A percentile compares a stretch with the other conserved stretches of the same genome.
Evolutionary conservation across 2,329 filamentous ascomycete species (phyloP).

Genomic region (Helminthosporium solani): DNA sequence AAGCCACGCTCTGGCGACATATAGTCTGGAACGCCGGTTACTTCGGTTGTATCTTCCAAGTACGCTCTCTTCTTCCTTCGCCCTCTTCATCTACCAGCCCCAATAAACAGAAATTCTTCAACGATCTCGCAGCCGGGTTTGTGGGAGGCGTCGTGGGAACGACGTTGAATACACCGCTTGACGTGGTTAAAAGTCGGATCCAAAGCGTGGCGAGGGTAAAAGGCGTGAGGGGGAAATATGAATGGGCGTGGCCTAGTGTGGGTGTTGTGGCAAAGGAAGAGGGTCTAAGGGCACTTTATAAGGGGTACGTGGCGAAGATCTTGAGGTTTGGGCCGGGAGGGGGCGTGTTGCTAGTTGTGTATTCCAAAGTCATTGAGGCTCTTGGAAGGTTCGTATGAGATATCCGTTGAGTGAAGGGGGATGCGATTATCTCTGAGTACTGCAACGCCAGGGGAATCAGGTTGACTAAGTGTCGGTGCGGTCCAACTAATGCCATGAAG

Average conservation of each 20-base stretch:
- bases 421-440: too few species aligned
- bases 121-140: conserved; percentile 32
- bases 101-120: conserved; percentile 24
- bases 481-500: too few species aligned
- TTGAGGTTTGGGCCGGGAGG: conserved; percentile 33
- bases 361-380: conserved; percentile 28
- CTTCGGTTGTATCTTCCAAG: conserved; percentile 36
- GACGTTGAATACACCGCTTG: conserved; percentile 33
- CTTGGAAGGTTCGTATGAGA: conserved; percentile 17
- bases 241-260: conserved; percentile 34
- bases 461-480: too few species aligned
- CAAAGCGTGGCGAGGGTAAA: conserved; percentile 31
- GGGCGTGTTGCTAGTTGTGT: conserved; percentile 32
- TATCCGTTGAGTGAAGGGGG: not conserved
- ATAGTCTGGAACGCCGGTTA: conserved; percentile 38
- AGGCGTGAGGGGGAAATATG: conserved; percentile 28
- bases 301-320: conserved; percentile 35
- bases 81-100: not conserved
- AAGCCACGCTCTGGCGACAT: conserved; percentile 34
- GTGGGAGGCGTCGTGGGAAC: conserved; percentile 32
- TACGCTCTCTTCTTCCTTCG: conserved; percentile 23
- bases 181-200: conserved; percentile 36
- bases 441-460: too few species aligned
- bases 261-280: conserved; percentile 29
- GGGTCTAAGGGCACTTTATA: conserved; percentile 30